Percentiles rank a stretch among this genome's conserved stretches.
These are phyloP conservation scores for Paxillus ammoniavirescens DNA, from an alignment of 768 basidiomycete species.

Conservation along the genomic window DNA sequence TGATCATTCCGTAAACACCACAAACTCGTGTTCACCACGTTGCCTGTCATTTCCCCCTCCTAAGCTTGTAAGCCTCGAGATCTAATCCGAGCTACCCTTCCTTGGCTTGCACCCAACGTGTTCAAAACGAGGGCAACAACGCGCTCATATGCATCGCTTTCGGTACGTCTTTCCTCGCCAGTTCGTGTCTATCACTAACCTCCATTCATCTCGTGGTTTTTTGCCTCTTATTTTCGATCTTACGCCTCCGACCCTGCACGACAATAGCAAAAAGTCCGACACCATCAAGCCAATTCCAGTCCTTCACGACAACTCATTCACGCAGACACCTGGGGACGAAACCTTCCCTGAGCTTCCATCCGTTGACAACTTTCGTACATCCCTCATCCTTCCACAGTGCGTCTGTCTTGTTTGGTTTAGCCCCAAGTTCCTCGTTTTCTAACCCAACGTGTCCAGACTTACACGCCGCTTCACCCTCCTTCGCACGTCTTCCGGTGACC, in stretches of 20 bases:
- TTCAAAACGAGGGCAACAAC: slow-evolving; percentile 55
- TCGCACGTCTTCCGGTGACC: slow-evolving; percentile 63
- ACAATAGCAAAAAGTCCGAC: slow-evolving; percentile 76
- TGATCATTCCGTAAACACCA: slow-evolving; percentile 31
- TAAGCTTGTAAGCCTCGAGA: slow-evolving; percentile 18
- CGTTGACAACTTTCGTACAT: slow-evolving; percentile 79
- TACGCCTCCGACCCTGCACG: slow-evolving; percentile 23
- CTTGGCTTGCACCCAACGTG: slow-evolving; percentile 54
- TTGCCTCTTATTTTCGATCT: slow-evolving; percentile 19
- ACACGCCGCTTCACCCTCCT: slow-evolving; percentile 81
- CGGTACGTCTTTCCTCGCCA: slow-evolving; percentile 55
- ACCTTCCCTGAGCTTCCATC: slow-evolving; percentile 60
- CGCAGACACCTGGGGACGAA: slow-evolving; percentile 36
- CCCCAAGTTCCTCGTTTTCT: slow-evolving; percentile 10
- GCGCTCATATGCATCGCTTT: slow-evolving; percentile 68
- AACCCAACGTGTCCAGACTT: slow-evolving; percentile 47
- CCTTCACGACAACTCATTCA: slow-evolving; percentile 31
- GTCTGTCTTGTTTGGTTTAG: slow-evolving; percentile 29
- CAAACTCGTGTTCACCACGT: slow-evolving; percentile 79
- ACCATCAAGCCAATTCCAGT: slow-evolving; percentile 46
- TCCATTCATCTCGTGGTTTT: slow-evolving; percentile 22
- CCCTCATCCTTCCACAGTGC: slow-evolving; percentile 83
- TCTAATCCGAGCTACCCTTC: slow-evolving; percentile 32
- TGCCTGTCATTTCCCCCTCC: slow-evolving; percentile 45
- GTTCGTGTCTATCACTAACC: slow-evolving; percentile 24